These are phyloP conservation scores for Phellopilus nigrolimitatus DNA, from an alignment of 1,284 basidiomycete genomes.

Conservation along the genomic window DNA sequence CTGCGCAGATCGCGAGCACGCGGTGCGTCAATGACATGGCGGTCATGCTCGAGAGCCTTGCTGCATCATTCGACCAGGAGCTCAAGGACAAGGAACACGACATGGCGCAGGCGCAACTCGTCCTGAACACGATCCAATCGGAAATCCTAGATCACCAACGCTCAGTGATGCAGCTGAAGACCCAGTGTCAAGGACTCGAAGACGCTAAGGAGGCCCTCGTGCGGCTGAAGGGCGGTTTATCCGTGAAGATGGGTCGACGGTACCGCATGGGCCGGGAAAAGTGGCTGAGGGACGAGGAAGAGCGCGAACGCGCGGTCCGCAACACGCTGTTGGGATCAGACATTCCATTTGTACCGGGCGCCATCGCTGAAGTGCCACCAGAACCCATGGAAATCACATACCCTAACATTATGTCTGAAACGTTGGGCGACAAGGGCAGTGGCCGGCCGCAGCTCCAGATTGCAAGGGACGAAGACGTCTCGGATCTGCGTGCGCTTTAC, in stretches of 20 bases:
- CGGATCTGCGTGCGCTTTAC: constrained; percentile 57
- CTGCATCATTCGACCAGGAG: constrained; percentile 92
- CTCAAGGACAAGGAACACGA: constrained; percentile 90
- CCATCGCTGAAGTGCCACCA: constrained; percentile 16
- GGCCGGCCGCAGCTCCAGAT: constrained; percentile 45
- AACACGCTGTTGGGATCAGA: constrained; percentile 49
- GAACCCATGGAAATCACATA: constrained; percentile 25
- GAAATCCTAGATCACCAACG: constrained; percentile 90
- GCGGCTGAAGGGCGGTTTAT: constrained; percentile 63
- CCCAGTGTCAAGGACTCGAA: constrained; percentile 66
- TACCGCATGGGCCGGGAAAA: constrained; percentile 88
- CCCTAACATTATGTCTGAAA: constrained; percentile 26
- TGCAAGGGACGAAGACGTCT: constrained; percentile 50
- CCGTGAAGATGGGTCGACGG: constrained; percentile 71
- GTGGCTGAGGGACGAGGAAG: constrained; percentile 85
- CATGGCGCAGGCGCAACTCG: constrained; percentile 83
- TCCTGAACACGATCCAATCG: constrained; percentile 84
- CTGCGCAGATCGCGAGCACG: constrained; percentile 85
- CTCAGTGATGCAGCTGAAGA: constrained; percentile 65
- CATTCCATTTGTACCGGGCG: constrained; percentile 32
- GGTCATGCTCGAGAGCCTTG: constrained; percentile 83
- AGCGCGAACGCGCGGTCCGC: constrained; percentile 61
- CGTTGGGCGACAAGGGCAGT: constrained; percentile 32
- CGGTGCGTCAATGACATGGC: constrained; percentile 83
- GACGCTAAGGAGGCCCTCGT: constrained; percentile 56